Conservation (phyloP, 805 yeast genomes). For the Millerozyma acaciae region DNA sequence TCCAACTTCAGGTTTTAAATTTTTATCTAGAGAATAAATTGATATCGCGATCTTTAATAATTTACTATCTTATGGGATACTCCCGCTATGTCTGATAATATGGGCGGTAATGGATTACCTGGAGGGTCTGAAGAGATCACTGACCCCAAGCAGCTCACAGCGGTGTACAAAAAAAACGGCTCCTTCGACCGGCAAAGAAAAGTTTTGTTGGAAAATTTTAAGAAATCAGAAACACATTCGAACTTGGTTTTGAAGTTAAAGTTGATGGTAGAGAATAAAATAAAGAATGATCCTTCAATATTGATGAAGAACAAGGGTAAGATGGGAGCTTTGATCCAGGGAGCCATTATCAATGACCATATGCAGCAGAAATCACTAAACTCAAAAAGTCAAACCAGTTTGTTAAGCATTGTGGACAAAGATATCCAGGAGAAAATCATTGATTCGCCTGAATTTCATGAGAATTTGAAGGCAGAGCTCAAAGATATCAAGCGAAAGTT, state of each 20-base stretch:
- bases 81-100: too few species aligned
- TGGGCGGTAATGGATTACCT: too few species aligned
- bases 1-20: too few species aligned
- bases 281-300: constrained; percentile 45
- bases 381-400: constrained; percentile 13
- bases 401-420: constrained; percentile 39
- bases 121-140: too few species aligned
- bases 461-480: constrained; percentile 26
- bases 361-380: constrained; percentile 6
- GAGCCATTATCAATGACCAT: constrained; percentile 39
- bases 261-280: constrained; percentile 43
- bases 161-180: constrained; percentile 46
- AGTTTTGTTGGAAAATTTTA: constrained; percentile 40
- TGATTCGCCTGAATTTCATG: constrained; percentile 39
- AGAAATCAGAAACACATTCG: constrained; percentile 36
- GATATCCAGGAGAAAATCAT: constrained; percentile 43
- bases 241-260: constrained; percentile 37
- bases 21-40: too few species aligned
- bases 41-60: too few species aligned
- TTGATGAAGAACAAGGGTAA: constrained; percentile 47
- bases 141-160: constrained; percentile 38
- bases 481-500: constrained; percentile 28
- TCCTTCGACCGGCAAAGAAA: constrained; percentile 45
- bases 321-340: constrained; percentile 50
- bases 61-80: too few species aligned